Evolutionary conservation across 2,329 filamentous ascomycete species (phyloP), one percentile per base, ranked within the genome.

Genomic region (Ascosphaera aggregata): DNA sequence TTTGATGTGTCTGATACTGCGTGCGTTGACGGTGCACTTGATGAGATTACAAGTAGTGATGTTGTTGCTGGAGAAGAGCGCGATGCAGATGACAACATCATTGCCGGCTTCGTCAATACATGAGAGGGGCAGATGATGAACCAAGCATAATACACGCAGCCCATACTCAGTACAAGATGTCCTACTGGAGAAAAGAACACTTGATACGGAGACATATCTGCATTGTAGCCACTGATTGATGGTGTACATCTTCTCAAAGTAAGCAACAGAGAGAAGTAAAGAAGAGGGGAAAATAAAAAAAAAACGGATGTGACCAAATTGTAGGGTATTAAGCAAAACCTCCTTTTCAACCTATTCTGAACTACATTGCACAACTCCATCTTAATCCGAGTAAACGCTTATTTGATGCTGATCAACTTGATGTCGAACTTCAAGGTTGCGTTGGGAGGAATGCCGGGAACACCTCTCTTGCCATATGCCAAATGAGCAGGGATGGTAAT

Each of bases 351-450:
- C 22, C 7, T 27, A 7, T 27, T 27, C 22, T 27, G 13, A 27
- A 7, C 13, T 13, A 13, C 13, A 27, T 27, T 13, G 13, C 22
- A 27, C 13, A 27, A 7, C 22, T 13, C 7, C 22, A 7, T 27
- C 22, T 27, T 8, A 3, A 3, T 43, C 39, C 19, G n/a, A n/a
- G n/a, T n/a, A n/a, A n/a, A n/a, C 34, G 42, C 60, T 66, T 75
- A 85, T 67, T 84, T 84, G 61, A 84, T 80, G 60, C 79, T 75
- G 40, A 86, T 63, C 40, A 85, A 66, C 69, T 86, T 89, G 51
- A 89, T 69, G 58, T 98, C 91, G 58, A 98, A 98, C 56, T 79
- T 71, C 58, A 98, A 64, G 48, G 77, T 81, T 58, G 82, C 86
- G 71, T 95, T 94, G 50, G 68, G 70, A 18, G 89, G 89, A 50